Evolutionary conservation across 2,329 filamentous ascomycete genomes (phyloP).

Genomic region (Iodosphaeria phyllophila): DNA sequence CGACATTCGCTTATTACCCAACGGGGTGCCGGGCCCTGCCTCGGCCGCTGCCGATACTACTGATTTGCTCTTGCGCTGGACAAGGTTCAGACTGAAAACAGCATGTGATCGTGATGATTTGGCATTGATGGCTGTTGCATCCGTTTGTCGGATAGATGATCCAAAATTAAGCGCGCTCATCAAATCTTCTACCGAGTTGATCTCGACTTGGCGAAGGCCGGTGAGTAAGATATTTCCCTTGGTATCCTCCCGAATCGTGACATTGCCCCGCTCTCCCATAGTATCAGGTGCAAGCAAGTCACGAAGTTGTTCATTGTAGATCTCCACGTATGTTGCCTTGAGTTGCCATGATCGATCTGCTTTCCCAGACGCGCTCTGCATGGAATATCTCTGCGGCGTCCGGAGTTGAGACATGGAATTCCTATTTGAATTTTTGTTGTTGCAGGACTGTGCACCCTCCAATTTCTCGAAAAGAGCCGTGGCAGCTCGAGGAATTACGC

Average conservation of each 20-base stretch:
- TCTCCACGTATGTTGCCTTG: slow-evolving; percentile 89
- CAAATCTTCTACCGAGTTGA: slow-evolving; percentile 83
- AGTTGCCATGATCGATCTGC: slow-evolving; percentile 71
- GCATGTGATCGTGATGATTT: slow-evolving; percentile 96
- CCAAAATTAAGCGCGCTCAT: slow-evolving; percentile 81
- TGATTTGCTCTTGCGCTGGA: slow-evolving; percentile 57
- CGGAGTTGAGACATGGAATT: slow-evolving; percentile 61
- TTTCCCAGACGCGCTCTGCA: slow-evolving; percentile 20
- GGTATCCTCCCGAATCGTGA: slow-evolving; percentile 86
- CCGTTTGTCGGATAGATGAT: slow-evolving; percentile 86
- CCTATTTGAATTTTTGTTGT: slow-evolving; percentile 32
- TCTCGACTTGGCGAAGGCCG: slow-evolving; percentile 69
- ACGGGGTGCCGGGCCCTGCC: slow-evolving; percentile 34
- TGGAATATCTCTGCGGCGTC: slow-evolving; percentile 62
- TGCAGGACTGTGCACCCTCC: slow-evolving; percentile 30
- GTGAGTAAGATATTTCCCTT: slow-evolving; percentile 92
- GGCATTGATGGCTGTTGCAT: slow-evolving; percentile 92
- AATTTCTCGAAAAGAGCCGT: slow-evolving; percentile 76
- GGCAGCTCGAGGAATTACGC: slow-evolving; percentile 88
- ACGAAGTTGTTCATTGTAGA: slow-evolving; percentile 91
- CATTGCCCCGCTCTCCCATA: slow-evolving; percentile 52
- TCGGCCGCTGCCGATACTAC: slow-evolving; percentile 25
- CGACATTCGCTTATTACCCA: slow-evolving; percentile 65
- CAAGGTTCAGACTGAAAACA: slow-evolving; percentile 85
- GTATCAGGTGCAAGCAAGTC: slow-evolving; percentile 73